These are phyloP conservation scores for Calonectria pauciramosa DNA, from an alignment of 2,329 filamentous ascomycete species.

Conservation along the genomic window DNA sequence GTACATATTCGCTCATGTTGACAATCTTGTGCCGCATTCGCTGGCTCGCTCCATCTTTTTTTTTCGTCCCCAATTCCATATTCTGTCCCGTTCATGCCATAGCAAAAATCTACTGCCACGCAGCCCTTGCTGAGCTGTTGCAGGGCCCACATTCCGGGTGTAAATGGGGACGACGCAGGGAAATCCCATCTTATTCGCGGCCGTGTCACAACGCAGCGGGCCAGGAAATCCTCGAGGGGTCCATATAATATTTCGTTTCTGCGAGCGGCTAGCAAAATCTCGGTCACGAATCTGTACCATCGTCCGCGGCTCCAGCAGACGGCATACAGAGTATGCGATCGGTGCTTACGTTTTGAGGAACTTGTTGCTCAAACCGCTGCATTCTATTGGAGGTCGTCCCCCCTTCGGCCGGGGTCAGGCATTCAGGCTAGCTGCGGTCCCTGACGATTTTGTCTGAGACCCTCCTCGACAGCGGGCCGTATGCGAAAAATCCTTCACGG, in stretches of 20 bases:
- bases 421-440: not conserved
- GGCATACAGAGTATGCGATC: not conserved
- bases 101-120: not conserved
- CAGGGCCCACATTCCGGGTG: not conserved
- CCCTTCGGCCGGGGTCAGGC: not conserved
- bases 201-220: not conserved
- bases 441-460: not conserved
- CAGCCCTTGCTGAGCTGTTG: not conserved
- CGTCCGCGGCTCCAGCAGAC: not conserved
- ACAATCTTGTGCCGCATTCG: slow-evolving; percentile 35
- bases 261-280: not conserved
- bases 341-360: slow-evolving; percentile 7
- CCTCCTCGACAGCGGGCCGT: slow-evolving; percentile 1
- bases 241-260: slow-evolving; percentile 7
- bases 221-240: not conserved
- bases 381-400: not conserved
- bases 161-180: not conserved
- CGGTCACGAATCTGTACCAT: slow-evolving; percentile 7
- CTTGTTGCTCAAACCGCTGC: not conserved
- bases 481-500: slow-evolving; percentile 3
- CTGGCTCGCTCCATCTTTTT: slow-evolving; percentile 27
- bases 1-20: slow-evolving; percentile 43
- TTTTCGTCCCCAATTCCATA: slow-evolving; percentile 1
- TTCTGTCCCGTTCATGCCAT: not conserved
- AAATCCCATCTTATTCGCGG: not conserved